A percentile compares a stretch with the other conserved stretches of the same genome.
Conservation (phyloP, 192 early-diverging fungal genomes). For the Rhizophagus sp. region DNA sequence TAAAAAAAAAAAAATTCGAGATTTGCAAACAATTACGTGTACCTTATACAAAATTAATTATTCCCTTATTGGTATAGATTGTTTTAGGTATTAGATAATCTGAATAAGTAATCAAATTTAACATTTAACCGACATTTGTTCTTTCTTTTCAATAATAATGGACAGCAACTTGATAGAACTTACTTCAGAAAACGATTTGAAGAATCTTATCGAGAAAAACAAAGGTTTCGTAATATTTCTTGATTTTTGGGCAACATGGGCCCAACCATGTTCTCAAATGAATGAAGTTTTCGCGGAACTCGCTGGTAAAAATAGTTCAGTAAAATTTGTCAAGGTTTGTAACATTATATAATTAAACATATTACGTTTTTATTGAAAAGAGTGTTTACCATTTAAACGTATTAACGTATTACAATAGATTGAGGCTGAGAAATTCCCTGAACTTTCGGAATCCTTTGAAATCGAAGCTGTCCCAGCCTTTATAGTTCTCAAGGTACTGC, state of each 20-base stretch:
- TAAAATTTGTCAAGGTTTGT: constrained; percentile 76
- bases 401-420: constrained; percentile 39
- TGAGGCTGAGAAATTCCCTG: constrained; percentile 90
- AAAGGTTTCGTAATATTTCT: constrained; percentile 51
- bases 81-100: no score
- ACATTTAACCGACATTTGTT: neutral
- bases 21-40: neutral
- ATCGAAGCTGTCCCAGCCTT: constrained; percentile 92
- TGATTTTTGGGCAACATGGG: constrained; percentile 95
- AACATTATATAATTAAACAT: neutral
- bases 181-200: constrained; percentile 10
- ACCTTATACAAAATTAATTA: neutral
- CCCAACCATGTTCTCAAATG: constrained; percentile 88
- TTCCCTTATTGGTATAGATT: neutral
- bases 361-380: neutral
- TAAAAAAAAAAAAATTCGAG: neutral
- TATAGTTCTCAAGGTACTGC: constrained; percentile 71
- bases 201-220: constrained; percentile 11
- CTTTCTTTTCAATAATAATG: neutral
- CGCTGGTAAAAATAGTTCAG: constrained; percentile 69
- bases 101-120: no score
- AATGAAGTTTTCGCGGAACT: constrained; percentile 89
- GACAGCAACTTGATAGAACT: constrained; percentile 12
- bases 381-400: neutral
- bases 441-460: constrained; percentile 85